Evolutionary conservation across 176 grass and related monocot genomes (phyloP).

Genomic region (Zea mays): DNA sequence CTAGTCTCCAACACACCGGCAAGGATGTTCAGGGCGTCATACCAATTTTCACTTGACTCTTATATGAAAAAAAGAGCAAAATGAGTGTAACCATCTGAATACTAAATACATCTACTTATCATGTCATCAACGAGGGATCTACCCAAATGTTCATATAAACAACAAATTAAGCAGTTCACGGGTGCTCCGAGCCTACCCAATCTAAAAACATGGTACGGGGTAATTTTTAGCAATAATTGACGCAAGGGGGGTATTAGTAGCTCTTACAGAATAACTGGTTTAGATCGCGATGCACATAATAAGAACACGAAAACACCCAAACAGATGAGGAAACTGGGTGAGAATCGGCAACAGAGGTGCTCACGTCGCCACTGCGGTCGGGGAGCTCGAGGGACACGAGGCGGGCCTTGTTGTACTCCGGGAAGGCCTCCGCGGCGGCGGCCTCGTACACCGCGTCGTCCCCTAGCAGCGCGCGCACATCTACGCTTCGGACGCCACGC

Average conservation of each 20-base stretch:
- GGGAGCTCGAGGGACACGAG: constrained; percentile 79
- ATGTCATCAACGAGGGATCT: background rate
- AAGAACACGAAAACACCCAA: background rate
- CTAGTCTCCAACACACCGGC: background rate
- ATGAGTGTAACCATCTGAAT: background rate
- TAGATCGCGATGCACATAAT: background rate
- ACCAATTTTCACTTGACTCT: background rate
- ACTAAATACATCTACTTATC: background rate
- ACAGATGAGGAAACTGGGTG: background rate
- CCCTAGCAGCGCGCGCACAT: constrained; percentile 72
- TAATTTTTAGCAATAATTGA: background rate
- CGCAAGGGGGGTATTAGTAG: background rate
- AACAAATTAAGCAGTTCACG: background rate
- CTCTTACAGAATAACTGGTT: background rate
- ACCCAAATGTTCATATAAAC: background rate
- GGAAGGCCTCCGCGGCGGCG: constrained; percentile 91
- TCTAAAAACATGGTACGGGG: background rate
- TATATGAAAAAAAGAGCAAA: background rate
- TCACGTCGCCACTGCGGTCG: constrained; percentile 93
- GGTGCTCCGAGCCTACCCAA: constrained; percentile 11
- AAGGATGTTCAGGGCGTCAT: constrained; percentile 5
- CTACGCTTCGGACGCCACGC: constrained; percentile 39
- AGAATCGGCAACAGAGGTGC: constrained; percentile 19
- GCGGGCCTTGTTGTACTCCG: constrained; percentile 78
- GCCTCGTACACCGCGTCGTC: constrained; percentile 76